Base-by-base conservation (phyloP, 108 stramenopile genomes). In the Fistulifera pelliculosa region DNA sequence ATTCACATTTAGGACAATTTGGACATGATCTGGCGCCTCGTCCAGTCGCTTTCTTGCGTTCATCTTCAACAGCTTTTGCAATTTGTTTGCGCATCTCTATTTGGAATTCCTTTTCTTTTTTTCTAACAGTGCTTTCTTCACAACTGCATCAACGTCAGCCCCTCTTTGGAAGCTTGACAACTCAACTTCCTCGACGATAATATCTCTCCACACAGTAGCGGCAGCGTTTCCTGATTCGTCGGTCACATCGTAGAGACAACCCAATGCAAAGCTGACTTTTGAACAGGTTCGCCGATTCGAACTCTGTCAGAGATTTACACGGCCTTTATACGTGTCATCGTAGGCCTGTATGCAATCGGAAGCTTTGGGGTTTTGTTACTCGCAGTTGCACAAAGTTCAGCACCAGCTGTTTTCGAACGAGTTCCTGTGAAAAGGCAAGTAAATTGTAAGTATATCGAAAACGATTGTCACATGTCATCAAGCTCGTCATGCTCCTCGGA, bases 141-240 rank as follows among this genome's bases (percentile, higher is more conserved):
- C 64, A 25, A 59, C 65, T 28, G 41, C 54, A 61, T 93, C 91
- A 49, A 35, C 31, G 8, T 35, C 31, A 8, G 31, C 8, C 6
- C 8, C 31, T 35, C 31, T 3, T 8, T 35, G 31, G 8, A 86
- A 45, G 1, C 68, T 77, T n/a, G 66, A 25, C 28, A 88, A 51
- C 43, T 76, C 73, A 4, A 93, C 80, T 71, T 93, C 91, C 59
- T 88, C 78, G n/a, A 93, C 74, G 11, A 73, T 55, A 19, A 93
- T 65, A 52, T 79, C 76, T 6, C 91, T 70, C 72, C 79, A 88
- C 8, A 85, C 86, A 18, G 87, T 88, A 28, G 53, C 48, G 2
- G 91, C 87, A 50, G 61, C 61, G 58, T 93, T 93, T 21, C 91
- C 91, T 0, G 87, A 82, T 47, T 79, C 84, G 56, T 93, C 91